Evolutionary conservation across 805 yeast genomes (phyloP).

Genomic region (Saccharomycopsis fibuligera): DNA sequence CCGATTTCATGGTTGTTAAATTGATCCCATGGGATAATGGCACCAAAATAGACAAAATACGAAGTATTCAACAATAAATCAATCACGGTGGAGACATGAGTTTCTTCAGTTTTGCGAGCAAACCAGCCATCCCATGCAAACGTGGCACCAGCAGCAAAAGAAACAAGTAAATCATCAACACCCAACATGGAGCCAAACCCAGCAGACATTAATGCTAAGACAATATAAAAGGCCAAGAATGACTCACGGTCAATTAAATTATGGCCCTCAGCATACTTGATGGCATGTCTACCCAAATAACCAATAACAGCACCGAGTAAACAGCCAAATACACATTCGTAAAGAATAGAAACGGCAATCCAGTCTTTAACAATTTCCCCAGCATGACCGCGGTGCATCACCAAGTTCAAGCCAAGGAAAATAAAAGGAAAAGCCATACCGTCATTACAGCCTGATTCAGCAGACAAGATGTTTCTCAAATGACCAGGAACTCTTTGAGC

Average conservation of each 20-base stretch:
- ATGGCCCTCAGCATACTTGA: conserved; percentile 64
- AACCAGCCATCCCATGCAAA: conserved; percentile 94
- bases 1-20: conserved; percentile 62
- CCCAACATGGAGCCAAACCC: conserved; percentile 87
- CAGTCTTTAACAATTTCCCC: conserved; percentile 72
- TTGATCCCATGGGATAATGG: conserved; percentile 82
- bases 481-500: conserved; percentile 93
- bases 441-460: conserved; percentile 88
- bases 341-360: conserved; percentile 68
- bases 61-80: conserved; percentile 78
- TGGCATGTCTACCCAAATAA: conserved; percentile 58
- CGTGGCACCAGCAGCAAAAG: conserved; percentile 90
- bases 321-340: conserved; percentile 78
- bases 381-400: conserved; percentile 59
- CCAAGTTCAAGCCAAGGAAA: conserved; percentile 58
- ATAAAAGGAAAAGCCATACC: conserved; percentile 96
- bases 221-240: conserved; percentile 76
- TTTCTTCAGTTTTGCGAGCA: conserved; percentile 72
- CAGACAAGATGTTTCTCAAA: conserved; percentile 71
- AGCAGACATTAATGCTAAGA: conserved; percentile 76
- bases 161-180: conserved; percentile 79
- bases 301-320: conserved; percentile 71
- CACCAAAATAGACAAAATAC: conserved; percentile 84
- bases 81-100: conserved; percentile 85
- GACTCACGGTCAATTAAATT: conserved; percentile 82